Evolutionary conservation across 1,284 basidiomycete genomes (phyloP).

Genomic region (Ustilago bromivora): DNA sequence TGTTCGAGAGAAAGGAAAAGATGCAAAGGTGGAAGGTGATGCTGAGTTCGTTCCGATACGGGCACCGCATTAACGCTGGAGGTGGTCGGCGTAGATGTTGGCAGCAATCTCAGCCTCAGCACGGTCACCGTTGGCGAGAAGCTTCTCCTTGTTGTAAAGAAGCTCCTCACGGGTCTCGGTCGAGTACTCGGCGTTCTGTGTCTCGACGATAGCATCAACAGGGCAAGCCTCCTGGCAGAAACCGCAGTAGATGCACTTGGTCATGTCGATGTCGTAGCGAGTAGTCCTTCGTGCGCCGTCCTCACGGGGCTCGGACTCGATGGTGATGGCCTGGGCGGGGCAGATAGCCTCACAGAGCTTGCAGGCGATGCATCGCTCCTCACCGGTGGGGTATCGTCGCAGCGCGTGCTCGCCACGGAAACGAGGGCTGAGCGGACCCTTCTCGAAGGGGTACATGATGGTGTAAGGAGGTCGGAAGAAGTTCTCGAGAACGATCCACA

Average conservation of each 20-base stretch:
- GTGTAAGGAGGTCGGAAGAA: slow-evolving; percentile 98
- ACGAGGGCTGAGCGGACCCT: slow-evolving; percentile 95
- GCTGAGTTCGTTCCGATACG: neutral
- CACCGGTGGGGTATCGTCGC: slow-evolving; percentile 95
- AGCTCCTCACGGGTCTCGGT: slow-evolving; percentile 98
- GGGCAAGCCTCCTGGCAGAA: slow-evolving; percentile 87
- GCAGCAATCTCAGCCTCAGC: slow-evolving; percentile 83
- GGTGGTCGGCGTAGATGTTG: slow-evolving; percentile 66
- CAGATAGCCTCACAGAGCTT: slow-evolving; percentile 99
- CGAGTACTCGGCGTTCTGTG: slow-evolving; percentile 76
- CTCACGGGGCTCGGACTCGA: slow-evolving; percentile 94
- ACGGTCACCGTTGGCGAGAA: slow-evolving; percentile 93
- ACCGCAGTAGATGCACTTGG: slow-evolving; percentile 72
- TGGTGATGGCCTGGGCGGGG: slow-evolving; percentile 98
- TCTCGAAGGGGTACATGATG: slow-evolving; percentile 84
- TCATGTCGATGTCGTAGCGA: slow-evolving; percentile 96
- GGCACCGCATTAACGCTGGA: slow-evolving; percentile 57
- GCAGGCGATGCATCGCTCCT: slow-evolving; percentile 98
- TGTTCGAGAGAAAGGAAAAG: neutral
- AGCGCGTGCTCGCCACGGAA: slow-evolving; percentile 99
- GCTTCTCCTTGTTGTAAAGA: slow-evolving; percentile 94
- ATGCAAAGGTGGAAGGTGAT: slow-evolving; percentile 8
- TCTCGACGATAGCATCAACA: slow-evolving; percentile 99
- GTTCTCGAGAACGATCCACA: slow-evolving; percentile 99
- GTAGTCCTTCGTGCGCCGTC: slow-evolving; percentile 98